These are phyloP conservation scores for Marchantia polymorpha DNA, from an alignment of 225 moss, liverwort and hornwort species.

Conservation along the genomic window DNA sequence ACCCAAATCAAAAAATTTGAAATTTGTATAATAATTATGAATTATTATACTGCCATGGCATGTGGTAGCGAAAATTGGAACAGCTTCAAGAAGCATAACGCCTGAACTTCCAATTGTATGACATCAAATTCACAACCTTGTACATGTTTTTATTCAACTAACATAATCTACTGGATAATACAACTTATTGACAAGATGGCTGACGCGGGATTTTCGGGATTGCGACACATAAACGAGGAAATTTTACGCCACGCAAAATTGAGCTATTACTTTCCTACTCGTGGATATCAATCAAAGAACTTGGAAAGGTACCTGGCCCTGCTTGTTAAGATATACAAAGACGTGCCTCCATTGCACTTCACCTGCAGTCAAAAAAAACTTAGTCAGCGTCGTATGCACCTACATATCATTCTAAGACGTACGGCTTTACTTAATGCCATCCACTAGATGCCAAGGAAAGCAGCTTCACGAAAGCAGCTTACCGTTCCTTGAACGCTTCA, in stretches of 20 bases:
- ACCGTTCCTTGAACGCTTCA: constrained; percentile 67
- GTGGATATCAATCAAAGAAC: not conserved
- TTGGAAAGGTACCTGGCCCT: constrained; percentile 45
- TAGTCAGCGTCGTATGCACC: not conserved
- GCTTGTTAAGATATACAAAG: constrained; percentile 59
- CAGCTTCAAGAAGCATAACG: too few species aligned
- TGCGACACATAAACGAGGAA: not conserved
- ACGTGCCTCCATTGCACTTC: constrained; percentile 67
- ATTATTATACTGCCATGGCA: too few species aligned
- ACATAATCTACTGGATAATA: not conserved
- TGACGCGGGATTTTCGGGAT: not conserved
- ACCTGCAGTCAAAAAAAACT: constrained; percentile 33
- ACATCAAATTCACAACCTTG: too few species aligned
- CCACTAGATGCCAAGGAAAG: not conserved
- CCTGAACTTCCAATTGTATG: too few species aligned
- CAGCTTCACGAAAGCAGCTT: not conserved
- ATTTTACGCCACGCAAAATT: not conserved
- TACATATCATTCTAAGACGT: not conserved
- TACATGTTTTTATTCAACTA: not conserved
- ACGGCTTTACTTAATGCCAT: not conserved
- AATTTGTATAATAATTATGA: too few species aligned
- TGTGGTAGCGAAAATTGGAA: too few species aligned
- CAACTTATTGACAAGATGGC: not conserved
- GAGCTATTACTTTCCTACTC: not conserved
- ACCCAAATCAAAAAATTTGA: too few species aligned